Conservation (phyloP, 208 protist genomes). For the Trypanosoma rangeli region DNA sequence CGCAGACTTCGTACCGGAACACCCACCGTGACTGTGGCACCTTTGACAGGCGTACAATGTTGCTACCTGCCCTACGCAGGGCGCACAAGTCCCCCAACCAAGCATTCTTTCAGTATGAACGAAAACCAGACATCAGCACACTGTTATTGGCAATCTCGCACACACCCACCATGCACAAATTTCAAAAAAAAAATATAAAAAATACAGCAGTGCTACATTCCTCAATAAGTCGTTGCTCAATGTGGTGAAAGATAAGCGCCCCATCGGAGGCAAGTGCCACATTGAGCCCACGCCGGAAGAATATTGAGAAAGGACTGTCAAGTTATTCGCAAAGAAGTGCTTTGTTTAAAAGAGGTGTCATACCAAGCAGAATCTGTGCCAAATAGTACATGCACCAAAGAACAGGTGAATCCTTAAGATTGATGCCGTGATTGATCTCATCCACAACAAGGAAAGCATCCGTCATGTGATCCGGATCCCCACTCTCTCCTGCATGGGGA, state of each 20-base stretch:
- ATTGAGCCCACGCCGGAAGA: conserved; percentile 95
- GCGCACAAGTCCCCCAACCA: conserved; percentile 77
- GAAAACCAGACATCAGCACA: conserved; percentile 80
- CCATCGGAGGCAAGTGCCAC: conserved; percentile 96
- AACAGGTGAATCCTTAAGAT: conserved; percentile 88
- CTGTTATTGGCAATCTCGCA: conserved; percentile 85
- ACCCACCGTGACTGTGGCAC: conserved; percentile 94
- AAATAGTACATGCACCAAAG: conserved; percentile 99
- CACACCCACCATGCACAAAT: conserved; percentile 76
- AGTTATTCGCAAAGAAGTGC: conserved; percentile 96
- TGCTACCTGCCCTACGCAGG: conserved; percentile 69
- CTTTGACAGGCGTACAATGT: conserved; percentile 91
- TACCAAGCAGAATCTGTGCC: conserved; percentile 95
- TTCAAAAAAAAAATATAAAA: too few species aligned
- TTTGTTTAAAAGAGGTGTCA: conserved; percentile 99
- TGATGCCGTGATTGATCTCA: conserved; percentile 97
- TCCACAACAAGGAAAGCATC: conserved; percentile 86
- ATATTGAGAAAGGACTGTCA: conserved; percentile 94
- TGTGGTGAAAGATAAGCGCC: conserved; percentile 96
- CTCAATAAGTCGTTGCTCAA: conserved; percentile 90
- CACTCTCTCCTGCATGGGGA: conserved; percentile 96
- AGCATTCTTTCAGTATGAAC: conserved; percentile 47
- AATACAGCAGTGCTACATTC: conserved; percentile 90
- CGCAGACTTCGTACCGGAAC: conserved; percentile 93
- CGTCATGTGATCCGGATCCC: conserved; percentile 86